Evolutionary conservation across 306 rosid species (phyloP).

Genomic region (Psophocarpus tetragonolobus): DNA sequence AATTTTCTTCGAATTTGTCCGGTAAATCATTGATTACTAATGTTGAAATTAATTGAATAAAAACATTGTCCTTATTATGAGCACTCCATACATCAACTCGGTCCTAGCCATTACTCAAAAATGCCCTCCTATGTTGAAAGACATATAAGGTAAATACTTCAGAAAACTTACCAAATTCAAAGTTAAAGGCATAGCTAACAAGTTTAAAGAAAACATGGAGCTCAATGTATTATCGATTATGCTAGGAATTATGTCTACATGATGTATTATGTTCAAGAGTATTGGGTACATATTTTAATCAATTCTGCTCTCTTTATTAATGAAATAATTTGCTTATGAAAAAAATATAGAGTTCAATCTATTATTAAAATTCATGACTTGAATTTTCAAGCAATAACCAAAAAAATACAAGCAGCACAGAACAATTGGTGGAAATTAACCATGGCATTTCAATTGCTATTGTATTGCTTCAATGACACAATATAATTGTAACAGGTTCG

Average conservation of each 20-base stretch:
- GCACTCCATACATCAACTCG: background rate
- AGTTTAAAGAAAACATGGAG: background rate
- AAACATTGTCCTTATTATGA: slow-evolving; percentile 24
- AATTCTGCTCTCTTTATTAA: no score
- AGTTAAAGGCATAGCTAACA: background rate
- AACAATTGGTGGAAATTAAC: slow-evolving; percentile 21
- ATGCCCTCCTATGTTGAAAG: background rate
- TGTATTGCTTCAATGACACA: background rate
- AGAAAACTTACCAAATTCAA: background rate
- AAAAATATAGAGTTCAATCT: background rate
- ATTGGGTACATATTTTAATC: no score
- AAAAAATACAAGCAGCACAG: slow-evolving; percentile 8
- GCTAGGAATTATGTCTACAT: no score
- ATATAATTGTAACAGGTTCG: slow-evolving; percentile 3
- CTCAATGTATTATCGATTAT: background rate
- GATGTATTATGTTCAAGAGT: no score
- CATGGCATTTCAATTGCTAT: background rate
- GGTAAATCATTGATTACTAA: slow-evolving; percentile 30
- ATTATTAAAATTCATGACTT: background rate
- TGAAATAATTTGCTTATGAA: no score
- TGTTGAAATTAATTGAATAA: slow-evolving; percentile 20
- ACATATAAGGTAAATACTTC: background rate
- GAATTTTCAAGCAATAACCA: background rate
- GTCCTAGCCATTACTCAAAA: background rate
- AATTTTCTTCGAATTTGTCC: background rate